Evolutionary conservation across 2,329 filamentous ascomycete genomes (phyloP).

Genomic region (Epichloe amarillans): DNA sequence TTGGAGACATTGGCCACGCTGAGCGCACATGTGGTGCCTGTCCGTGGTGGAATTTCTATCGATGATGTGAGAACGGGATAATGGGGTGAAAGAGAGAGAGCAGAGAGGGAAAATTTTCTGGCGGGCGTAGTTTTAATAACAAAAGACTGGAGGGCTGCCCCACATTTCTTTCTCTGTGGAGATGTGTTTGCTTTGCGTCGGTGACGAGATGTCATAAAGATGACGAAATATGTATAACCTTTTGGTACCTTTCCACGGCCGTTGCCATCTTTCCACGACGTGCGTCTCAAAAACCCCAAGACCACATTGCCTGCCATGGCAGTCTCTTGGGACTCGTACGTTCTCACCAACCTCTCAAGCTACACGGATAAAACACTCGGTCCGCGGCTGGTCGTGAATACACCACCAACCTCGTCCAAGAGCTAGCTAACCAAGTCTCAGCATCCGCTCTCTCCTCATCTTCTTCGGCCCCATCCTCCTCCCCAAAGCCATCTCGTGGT

Average conservation of each 20-base stretch:
- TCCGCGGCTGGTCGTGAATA: background rate
- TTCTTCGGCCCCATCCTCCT: constrained; percentile 61
- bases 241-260: background rate
- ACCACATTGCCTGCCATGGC: constrained; percentile 5
- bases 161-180: background rate
- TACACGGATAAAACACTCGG: background rate
- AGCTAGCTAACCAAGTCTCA: background rate
- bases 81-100: no score
- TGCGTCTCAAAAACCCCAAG: background rate
- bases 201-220: no score
- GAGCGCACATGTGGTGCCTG: no score
- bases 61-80: no score
- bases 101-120: no score
- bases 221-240: no score
- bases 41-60: no score
- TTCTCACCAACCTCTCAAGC: background rate
- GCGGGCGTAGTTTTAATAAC: background rate
- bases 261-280: background rate
- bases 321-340: constrained; percentile 9
- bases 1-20: no score
- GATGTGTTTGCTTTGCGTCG: no score
- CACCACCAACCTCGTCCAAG: background rate
- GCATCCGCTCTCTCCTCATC: constrained; percentile 41
- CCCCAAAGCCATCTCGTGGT: constrained; percentile 51
- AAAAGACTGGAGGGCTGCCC: background rate